A percentile compares a stretch with the other conserved stretches of the same genome.
These are phyloP conservation scores for Poa pratensis DNA, from an alignment of 176 grass and related monocot genomes.

Conservation along the genomic window DNA sequence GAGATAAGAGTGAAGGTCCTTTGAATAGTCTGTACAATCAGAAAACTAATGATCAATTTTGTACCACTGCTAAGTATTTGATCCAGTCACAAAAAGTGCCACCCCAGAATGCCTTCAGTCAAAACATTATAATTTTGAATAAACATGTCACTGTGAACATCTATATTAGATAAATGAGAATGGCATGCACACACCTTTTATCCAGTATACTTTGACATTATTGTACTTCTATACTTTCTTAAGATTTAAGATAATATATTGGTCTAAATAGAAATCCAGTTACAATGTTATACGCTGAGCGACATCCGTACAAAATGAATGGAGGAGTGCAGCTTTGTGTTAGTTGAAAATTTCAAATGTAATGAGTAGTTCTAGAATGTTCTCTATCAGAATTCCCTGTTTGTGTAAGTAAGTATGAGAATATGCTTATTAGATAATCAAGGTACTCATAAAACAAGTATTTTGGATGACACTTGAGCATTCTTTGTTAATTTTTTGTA, in stretches of 20 bases:
- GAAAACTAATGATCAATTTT: constrained; percentile 13
- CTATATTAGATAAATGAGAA: not conserved
- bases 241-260: too few relatives aligned
- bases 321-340: not conserved
- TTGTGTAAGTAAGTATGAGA: not conserved
- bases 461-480: not conserved
- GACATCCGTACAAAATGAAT: constrained; percentile 23
- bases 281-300: too few relatives aligned
- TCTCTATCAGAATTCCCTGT: constrained; percentile 7
- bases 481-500: not conserved
- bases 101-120: not conserved
- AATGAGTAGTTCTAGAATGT: not conserved
- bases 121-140: constrained; percentile 12
- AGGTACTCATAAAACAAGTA: not conserved
- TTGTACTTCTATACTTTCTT: too few relatives aligned
- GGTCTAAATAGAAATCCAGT: too few relatives aligned
- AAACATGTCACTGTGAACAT: not conserved
- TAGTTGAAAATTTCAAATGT: not conserved
- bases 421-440: constrained; percentile 17
- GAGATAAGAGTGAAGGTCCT: constrained; percentile 69
- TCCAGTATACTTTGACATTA: too few relatives aligned
- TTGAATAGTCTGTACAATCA: constrained; percentile 68
- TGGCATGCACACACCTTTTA: too few relatives aligned
- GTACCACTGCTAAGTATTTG: not conserved
- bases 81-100: not conserved